Conservation (phyloP, 352 stramenopile genomes). For the Aphanomyces euteiches region DNA sequence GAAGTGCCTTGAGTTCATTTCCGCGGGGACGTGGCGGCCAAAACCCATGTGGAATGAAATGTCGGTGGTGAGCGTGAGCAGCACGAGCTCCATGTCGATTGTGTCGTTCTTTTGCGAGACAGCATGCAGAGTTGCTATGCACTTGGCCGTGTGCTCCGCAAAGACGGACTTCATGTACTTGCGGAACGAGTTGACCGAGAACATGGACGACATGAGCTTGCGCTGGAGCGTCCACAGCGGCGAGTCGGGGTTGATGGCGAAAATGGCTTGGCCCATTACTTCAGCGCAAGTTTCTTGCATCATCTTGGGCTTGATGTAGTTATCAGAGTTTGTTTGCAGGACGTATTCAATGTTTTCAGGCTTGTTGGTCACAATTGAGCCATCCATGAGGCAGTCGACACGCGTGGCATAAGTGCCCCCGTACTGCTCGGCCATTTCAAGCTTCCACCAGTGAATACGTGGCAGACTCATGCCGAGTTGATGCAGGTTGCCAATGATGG, state of each 20-base stretch:
- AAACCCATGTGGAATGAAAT: conserved; percentile 31
- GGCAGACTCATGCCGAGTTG: conserved; percentile 20
- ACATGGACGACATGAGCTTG: conserved; percentile 30
- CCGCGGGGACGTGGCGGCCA: conserved; percentile 18
- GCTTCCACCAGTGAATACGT: conserved; percentile 24
- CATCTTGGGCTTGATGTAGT: conserved; percentile 69
- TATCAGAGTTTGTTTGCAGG: conserved; percentile 54
- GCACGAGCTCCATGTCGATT: conserved; percentile 17
- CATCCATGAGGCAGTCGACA: conserved; percentile 27
- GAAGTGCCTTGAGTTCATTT: conserved; percentile 18
- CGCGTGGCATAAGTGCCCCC: conserved; percentile 23
- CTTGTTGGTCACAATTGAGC: conserved; percentile 42
- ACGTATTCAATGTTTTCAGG: conserved; percentile 66
- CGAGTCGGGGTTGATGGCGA: conserved; percentile 55
- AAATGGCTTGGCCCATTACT: conserved; percentile 69
- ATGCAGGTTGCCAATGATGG: conserved; percentile 22
- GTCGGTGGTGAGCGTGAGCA: conserved; percentile 26
- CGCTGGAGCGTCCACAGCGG: conserved; percentile 26
- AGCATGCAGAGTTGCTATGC: not conserved
- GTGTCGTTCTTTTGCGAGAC: not conserved
- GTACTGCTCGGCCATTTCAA: conserved; percentile 10
- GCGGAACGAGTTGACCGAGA: conserved; percentile 30
- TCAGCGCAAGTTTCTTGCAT: conserved; percentile 65
- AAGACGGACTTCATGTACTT: conserved; percentile 31
- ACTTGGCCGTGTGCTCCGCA: not conserved